Conservation (phyloP, 1,284 basidiomycete species). For the Sphaerobolus stellatus region DNA sequence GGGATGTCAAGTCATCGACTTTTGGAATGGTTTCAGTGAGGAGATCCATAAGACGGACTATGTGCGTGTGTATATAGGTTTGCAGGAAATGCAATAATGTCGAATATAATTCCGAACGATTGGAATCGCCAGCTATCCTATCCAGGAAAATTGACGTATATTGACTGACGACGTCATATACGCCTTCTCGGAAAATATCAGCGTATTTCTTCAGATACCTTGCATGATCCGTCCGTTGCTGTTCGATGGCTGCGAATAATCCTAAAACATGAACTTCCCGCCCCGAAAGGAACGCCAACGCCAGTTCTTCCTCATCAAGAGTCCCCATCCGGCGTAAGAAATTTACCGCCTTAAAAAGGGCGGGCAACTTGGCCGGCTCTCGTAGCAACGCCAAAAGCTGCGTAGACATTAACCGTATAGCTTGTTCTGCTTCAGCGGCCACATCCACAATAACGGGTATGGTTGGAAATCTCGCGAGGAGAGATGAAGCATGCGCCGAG, state of each 20-base stretch:
- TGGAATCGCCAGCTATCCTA: slow-evolving; percentile 33
- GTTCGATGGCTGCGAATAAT: slow-evolving; percentile 44
- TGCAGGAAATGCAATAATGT: slow-evolving; percentile 9
- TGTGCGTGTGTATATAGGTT: slow-evolving; percentile 2
- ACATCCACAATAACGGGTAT: slow-evolving; percentile 53
- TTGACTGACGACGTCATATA: slow-evolving; percentile 89
- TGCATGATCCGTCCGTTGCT: slow-evolving; percentile 57
- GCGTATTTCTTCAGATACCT: slow-evolving; percentile 84
- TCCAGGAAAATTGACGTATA: slow-evolving; percentile 89
- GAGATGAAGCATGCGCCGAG: slow-evolving; percentile 58
- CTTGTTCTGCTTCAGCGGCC: slow-evolving; percentile 71
- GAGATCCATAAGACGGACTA: slow-evolving; percentile 45
- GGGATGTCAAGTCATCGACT: slow-evolving; percentile 57
- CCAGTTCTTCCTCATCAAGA: slow-evolving; percentile 62
- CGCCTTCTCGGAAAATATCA: slow-evolving; percentile 88
- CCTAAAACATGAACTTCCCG: slow-evolving; percentile 53
- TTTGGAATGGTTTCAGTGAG: slow-evolving; percentile 49
- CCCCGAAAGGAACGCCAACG: slow-evolving; percentile 67
- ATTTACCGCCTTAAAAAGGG: slow-evolving; percentile 82
- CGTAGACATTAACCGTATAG: slow-evolving; percentile 70
- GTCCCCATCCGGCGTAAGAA: slow-evolving; percentile 79
- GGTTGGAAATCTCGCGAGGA: slow-evolving; percentile 42
- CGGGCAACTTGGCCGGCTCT: slow-evolving; percentile 82
- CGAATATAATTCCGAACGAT: background rate
- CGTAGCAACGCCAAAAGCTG: slow-evolving; percentile 79